phyloP scores from a whole-genome alignment of 345 rosid genomes.

The Melaleuca alternifolia region DNA sequence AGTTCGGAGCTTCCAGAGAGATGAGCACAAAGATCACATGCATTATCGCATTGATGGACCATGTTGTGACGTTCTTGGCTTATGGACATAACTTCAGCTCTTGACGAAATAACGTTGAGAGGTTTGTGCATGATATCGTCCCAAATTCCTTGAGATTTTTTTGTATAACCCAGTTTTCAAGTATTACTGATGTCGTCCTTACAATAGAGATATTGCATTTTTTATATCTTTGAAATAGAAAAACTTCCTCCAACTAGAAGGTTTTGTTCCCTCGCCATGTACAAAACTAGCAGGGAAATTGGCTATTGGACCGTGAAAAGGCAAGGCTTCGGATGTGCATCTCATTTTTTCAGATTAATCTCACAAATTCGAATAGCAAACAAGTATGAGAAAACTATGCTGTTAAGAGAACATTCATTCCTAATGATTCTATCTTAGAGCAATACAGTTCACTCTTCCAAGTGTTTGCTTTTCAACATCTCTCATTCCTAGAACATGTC shows the following conservation, averaged over 20 bases:
- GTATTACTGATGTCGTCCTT: neutral
- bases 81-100: constrained; percentile 4
- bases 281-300: constrained; percentile 1
- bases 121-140: neutral
- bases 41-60: constrained; percentile 2
- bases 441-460: neutral
- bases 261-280: neutral
- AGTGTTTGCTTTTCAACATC: neutral
- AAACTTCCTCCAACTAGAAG: neutral
- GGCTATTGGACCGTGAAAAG: neutral
- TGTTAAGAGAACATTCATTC: neutral
- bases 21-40: neutral
- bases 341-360: neutral
- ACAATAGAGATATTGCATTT: neutral
- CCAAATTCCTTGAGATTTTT: neutral
- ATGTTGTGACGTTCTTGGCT: constrained; percentile 3
- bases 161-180: neutral
- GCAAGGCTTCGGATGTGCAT: neutral
- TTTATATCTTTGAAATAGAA: neutral
- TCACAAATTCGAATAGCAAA: neutral
- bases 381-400: neutral
- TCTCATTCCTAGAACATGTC: neutral
- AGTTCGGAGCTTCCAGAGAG: constrained; percentile 1
- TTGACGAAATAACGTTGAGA: constrained; percentile 4
- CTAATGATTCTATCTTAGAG: neutral